A percentile compares a stretch with the other conserved stretches of the same genome.
Conservation (phyloP, 2,329 filamentous ascomycete species). For the Mycosphaerella arachidis region DNA sequence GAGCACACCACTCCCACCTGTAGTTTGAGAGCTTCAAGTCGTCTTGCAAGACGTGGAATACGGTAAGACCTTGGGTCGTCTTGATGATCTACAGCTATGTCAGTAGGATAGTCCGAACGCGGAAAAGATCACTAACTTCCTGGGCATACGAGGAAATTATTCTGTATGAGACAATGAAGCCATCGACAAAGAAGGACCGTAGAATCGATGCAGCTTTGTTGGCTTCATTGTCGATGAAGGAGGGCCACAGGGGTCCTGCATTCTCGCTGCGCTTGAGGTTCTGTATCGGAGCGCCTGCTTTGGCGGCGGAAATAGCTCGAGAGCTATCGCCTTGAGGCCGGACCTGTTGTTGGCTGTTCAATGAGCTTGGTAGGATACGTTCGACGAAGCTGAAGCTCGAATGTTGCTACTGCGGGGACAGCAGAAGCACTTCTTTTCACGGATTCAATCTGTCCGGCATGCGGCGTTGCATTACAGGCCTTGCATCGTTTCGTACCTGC, state of each 20-base stretch:
- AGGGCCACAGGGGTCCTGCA: neutral
- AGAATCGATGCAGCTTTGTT: neutral
- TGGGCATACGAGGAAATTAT: neutral
- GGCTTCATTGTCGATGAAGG: neutral
- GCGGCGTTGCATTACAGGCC: neutral
- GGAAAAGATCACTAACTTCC: neutral
- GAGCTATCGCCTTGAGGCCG: no score
- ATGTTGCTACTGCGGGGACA: no score
- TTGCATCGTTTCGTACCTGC: no score
- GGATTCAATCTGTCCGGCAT: neutral
- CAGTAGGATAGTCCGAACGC: neutral
- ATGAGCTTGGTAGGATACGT: no score
- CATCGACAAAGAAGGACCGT: slow-evolving; percentile 1
- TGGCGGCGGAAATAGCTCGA: no score
- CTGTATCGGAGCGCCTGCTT: neutral
- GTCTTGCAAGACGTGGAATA: neutral
- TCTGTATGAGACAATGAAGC: neutral
- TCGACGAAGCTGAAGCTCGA: no score
- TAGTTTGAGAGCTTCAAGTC: neutral
- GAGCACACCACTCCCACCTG: neutral
- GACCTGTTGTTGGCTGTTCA: no score
- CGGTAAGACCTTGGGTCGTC: neutral
- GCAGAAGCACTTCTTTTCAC: neutral
- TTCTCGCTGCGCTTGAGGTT: neutral
- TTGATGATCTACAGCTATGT: neutral